These are phyloP conservation scores for Rhododendron mucronatum DNA, from an alignment of 148 eudicot genomes.

Conservation along the genomic window DNA sequence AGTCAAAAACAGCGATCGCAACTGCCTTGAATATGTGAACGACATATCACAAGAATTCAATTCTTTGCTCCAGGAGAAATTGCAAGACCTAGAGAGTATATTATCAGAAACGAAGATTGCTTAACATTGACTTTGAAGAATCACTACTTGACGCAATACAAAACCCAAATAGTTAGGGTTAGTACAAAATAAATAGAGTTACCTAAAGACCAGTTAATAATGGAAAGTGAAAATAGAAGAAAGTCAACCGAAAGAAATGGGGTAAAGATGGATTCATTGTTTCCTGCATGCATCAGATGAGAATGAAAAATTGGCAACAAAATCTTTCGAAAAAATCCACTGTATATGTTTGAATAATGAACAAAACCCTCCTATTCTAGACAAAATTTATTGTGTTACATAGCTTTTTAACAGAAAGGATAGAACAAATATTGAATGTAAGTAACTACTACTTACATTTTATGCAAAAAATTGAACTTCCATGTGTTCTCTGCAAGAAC, in stretches of 20 bases:
- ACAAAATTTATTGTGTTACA: background rate
- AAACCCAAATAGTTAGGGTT: background rate
- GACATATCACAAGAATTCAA: background rate
- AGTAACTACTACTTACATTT: too few relatives aligned
- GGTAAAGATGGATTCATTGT: background rate
- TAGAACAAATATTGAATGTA: background rate
- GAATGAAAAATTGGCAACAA: background rate
- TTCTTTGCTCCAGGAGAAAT: background rate
- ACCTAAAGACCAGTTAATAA: background rate
- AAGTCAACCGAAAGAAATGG: background rate
- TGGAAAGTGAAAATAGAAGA: background rate
- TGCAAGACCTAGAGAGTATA: background rate
- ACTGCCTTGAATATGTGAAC: background rate
- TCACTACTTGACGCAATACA: background rate
- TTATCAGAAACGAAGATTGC: constrained; percentile 5
- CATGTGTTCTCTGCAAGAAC: too few relatives aligned
- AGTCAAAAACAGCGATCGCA: background rate
- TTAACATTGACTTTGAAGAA: constrained; percentile 5
- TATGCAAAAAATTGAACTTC: too few relatives aligned
- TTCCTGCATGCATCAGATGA: background rate
- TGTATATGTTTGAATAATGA: background rate
- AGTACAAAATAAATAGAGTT: background rate
- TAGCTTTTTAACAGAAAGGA: background rate
- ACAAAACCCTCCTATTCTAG: background rate
- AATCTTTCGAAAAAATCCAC: background rate